Base-by-base conservation (phyloP, 495 filamentous ascomycete genomes). In the Ramalina intermedia region DNA sequence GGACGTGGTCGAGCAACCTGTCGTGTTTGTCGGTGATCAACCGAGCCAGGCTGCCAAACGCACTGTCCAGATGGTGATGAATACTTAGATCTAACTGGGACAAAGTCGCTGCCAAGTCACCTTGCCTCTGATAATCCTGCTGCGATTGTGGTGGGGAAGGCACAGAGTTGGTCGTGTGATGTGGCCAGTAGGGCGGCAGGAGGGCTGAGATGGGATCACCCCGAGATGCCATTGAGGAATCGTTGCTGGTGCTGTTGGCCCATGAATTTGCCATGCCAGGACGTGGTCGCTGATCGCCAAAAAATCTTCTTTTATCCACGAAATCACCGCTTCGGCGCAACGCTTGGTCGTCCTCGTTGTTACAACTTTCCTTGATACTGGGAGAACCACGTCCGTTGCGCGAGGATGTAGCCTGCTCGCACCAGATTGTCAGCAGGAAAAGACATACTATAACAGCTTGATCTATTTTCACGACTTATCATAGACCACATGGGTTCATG, bases 41-140 rank as follows among this genome's bases (percentile, higher is more conserved):
- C 21, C 55, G 46, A 38, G 55, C 52, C 13, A 60, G 40, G 18
- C 47, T 47, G 12, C 46, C n/a, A 41, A 57, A 50, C 29, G 42
- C 46, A 40, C 17, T 52, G 18, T 57, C 55, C 20, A 60, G 37
- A 43, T 60, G 57, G 43, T 60, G 57, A 43, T 60, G 57, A 11
- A 60, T n/a, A 7, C 49, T 57, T 14, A 57, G 39, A 27, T 60
- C 57, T 27, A 60, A 37, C 24, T 52, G 54, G 9, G 45, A 43
- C 40, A 57, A 40, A 13, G 27, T 54, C 24, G 51, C 49, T 21
- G 54, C 41, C 12, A 50, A 33, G 21, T 54, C 42, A 13, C 54
- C 54, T 6, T 51, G 38, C 33, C 55, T 49, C 24, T 52, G 43
- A 37, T 52, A 55, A 13, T 55, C 57, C 8, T 47, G 55, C 18